Conservation (phyloP, 768 basidiomycete genomes). For the Lentinula sp. region DNA sequence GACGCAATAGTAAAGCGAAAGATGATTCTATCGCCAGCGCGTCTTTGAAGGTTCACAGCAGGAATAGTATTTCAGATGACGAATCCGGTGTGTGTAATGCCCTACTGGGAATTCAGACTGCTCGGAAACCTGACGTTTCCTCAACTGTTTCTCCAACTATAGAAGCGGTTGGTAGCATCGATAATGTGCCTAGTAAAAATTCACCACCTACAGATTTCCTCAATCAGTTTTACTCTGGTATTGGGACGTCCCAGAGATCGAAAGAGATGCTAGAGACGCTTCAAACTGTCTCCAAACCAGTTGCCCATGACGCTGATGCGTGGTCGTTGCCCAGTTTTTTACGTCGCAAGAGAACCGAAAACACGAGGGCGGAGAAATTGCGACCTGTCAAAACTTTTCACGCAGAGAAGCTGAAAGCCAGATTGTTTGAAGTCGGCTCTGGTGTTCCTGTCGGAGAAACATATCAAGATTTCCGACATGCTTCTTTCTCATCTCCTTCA, state of each 20-base stretch:
- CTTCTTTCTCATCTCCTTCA: no score
- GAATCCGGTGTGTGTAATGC: not conserved
- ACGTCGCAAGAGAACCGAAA: not conserved
- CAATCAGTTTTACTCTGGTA: not conserved
- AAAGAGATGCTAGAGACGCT: not conserved
- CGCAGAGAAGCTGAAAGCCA: not conserved
- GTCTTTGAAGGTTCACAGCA: not conserved
- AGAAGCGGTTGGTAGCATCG: not conserved
- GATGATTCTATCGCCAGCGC: not conserved
- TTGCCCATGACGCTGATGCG: not conserved
- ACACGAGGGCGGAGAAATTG: not conserved
- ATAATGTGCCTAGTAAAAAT: not conserved
- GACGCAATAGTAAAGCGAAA: not conserved
- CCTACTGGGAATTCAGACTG: not conserved
- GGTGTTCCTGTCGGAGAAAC: not conserved
- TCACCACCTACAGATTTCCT: not conserved
- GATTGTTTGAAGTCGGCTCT: not conserved
- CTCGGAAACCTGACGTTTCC: not conserved
- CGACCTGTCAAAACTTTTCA: not conserved
- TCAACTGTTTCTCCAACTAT: not conserved
- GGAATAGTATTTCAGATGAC: not conserved
- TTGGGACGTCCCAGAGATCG: not conserved
- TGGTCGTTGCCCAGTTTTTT: slow-evolving; percentile 1
- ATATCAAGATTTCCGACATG: not conserved
- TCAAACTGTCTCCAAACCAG: not conserved